These are phyloP conservation scores for Lentinula edodes DNA, from an alignment of 768 basidiomycete genomes.

Conservation along the genomic window DNA sequence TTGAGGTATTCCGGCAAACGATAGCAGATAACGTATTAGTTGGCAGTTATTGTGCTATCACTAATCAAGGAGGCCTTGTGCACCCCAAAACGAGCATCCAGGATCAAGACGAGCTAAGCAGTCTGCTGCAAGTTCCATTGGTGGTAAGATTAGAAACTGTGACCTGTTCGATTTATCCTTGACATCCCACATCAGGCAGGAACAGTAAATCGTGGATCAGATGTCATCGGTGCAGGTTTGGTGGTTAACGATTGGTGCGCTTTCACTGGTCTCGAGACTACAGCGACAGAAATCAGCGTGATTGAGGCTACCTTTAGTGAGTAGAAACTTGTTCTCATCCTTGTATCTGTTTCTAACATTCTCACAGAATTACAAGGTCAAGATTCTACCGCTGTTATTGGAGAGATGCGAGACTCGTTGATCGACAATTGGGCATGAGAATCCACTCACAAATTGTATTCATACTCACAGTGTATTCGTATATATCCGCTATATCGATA, in stretches of 20 bases:
- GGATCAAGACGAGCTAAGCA: constrained; percentile 96
- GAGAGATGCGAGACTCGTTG: constrained; percentile 86
- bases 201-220: constrained; percentile 97
- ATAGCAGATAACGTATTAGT: constrained; percentile 96
- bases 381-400: constrained; percentile 74
- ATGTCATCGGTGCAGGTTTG: constrained; percentile 94
- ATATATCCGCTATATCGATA: background rate
- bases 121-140: constrained; percentile 87
- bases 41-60: constrained; percentile 91
- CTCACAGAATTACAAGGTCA: constrained; percentile 80
- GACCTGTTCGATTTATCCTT: constrained; percentile 5
- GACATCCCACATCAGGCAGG: constrained; percentile 59
- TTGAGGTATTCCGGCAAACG: constrained; percentile 98
- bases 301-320: constrained; percentile 96
- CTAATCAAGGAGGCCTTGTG: constrained; percentile 95
- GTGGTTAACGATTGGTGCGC: constrained; percentile 99
- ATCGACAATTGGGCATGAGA: constrained; percentile 88
- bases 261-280: constrained; percentile 98
- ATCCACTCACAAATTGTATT: background rate
- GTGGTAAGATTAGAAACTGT: constrained; percentile 56
- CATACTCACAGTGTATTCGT: background rate
- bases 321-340: constrained; percentile 25
- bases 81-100: constrained; percentile 97
- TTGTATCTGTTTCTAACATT: background rate
- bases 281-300: constrained; percentile 98